A percentile compares a stretch with the other conserved stretches of the same genome.
Conservation (phyloP, 139 green algal genomes). For the Diplosphaera chodatii region DNA sequence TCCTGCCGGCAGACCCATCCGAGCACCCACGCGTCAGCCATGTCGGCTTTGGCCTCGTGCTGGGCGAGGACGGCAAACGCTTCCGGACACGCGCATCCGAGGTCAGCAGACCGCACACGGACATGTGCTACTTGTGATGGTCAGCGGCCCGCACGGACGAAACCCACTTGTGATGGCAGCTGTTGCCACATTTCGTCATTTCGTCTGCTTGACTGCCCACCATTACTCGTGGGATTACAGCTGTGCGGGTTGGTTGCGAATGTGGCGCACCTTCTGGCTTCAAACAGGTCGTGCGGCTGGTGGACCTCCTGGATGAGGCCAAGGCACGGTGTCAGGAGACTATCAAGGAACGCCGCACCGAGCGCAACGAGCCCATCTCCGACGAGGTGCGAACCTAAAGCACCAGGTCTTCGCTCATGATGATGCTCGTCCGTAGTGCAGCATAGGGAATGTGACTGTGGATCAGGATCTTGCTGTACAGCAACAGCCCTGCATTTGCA, state of each 20-base stretch:
- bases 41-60: constrained; percentile 94
- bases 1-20: constrained; percentile 37
- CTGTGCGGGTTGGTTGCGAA: too few relatives aligned
- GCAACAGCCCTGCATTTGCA: background rate
- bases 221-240: too few relatives aligned
- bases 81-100: constrained; percentile 57
- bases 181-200: too few relatives aligned
- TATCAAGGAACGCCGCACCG: constrained; percentile 49
- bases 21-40: constrained; percentile 62
- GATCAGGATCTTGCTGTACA: background rate
- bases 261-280: too few relatives aligned
- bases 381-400: background rate
- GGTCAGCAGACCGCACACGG: constrained; percentile 18
- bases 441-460: background rate
- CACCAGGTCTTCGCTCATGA: too few relatives aligned
- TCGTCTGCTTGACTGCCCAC: too few relatives aligned
- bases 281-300: constrained; percentile 85
- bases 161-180: too few relatives aligned
- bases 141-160: too few relatives aligned
- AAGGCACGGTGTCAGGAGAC: constrained; percentile 51
- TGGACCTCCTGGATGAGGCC: constrained; percentile 95
- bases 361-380: constrained; percentile 16
- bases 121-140: too few relatives aligned
- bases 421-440: background rate
- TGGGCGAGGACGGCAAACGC: constrained; percentile 95